Evolutionary conservation across 495 filamentous ascomycete species (phyloP), one percentile per base, ranked within the genome.

Genomic region (Penicillium waksmanii): DNA sequence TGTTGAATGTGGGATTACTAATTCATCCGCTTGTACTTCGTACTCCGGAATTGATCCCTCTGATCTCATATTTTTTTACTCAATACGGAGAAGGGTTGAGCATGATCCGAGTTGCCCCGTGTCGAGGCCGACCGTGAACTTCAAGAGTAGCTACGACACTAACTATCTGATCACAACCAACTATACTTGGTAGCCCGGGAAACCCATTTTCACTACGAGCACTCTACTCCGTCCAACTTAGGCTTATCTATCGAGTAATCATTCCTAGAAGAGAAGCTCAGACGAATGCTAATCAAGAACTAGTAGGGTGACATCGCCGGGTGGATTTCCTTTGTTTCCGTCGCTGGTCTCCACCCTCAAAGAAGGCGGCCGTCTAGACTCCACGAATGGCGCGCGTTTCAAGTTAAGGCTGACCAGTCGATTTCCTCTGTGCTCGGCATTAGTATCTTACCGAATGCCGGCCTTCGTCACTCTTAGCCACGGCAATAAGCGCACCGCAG

Each of bases 361-460:
- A 12, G 27, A 46, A 18, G 18, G 17, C 17, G 46, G 19, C 23
- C 46, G 15, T 48, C 46, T 48, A 48, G 46, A 27, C 46, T 48
- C 46, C 46, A 48, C 46, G 23, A 48, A 48, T 48, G 21, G 46
- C 46, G 46, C 46, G 46, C 46, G 46, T 48, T 48, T 48, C 46
- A 23, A 48, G 46, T 48, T 27, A 48, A 25, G 8, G 46, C 46
- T n/a, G 21, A 13, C 46, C 46, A 48, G 46, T 48, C 15, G 21
- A 48, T 48, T 7, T 48, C 19, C 3, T 23, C n/a, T 4, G 9
- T 2, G n/a, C 42, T 48, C 46, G 46, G 46, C 46, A 48, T 27
- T 25, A 25, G 2, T 10, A 23, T 11, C 46, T 48, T 9, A 25
- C 23, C 13, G 46, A 48, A 23, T 48, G 46, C 46, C 46, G 46